Evolutionary conservation across 768 basidiomycete genomes (phyloP), one percentile per base, ranked within the genome.

Genomic region (Russula sp.): DNA sequence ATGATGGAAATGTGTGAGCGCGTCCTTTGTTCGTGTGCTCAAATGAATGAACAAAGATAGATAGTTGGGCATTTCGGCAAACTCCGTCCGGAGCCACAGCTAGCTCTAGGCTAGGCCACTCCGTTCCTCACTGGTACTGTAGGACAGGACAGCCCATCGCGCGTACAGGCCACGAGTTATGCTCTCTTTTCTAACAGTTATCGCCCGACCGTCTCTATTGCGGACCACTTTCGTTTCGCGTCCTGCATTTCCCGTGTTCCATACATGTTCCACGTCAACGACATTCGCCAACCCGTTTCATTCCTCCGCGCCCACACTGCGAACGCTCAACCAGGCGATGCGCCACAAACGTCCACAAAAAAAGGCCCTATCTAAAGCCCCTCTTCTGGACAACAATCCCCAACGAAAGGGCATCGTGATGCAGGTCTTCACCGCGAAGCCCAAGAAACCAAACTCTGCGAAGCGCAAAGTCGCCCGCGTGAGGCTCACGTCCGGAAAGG

Each of bases 391-490:
- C 57, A 78, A 74, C 31, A 87, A 84, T 70, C 91, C 89, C 7
- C 95, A 98, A 77, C 84, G 85, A 70, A 97, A 97, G 72, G 97
- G 91, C 52, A 94, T 99, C 64, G 91, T 91, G 73, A 84, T 88
- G 45, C 84, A 86, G 66, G 80, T 93, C 45, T 84, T 86, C 68
- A 91, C 86, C 57, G 84, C 82, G 67, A 91, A 86, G 69, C 97
- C 97, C 27, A 97, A 94, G 80, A 99, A 99, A 72, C 97, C 97
- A 66, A 99, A 99, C 75, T 98, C 96, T 11, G 95, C 95, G 42
- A 94, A 97, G 72, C 91, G 97, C 64, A 98, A 98, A 78, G 92
- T 98, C 61, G 94, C 94, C 49, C 83, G 91, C 70, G 87, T 99
- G 68, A 96, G 96, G 77, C 79, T 99, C 60, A 83, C 87, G 22